A percentile compares a stretch with the other conserved stretches of the same genome.
Evolutionary conservation across 306 rosid species (phyloP).

Genomic region (Castanea sativa): DNA sequence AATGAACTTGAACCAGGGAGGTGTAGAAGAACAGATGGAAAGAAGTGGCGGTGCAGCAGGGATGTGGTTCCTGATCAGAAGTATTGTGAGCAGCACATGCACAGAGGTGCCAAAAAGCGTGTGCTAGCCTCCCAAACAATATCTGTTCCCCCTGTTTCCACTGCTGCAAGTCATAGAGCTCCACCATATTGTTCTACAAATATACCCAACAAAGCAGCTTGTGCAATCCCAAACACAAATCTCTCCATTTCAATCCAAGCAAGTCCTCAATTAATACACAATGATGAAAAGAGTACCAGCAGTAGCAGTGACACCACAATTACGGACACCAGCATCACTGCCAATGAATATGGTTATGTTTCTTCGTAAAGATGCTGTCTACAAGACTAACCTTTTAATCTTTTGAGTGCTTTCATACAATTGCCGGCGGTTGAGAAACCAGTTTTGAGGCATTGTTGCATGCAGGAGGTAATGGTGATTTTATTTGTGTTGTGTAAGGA

Average conservation of each 20-base stretch:
- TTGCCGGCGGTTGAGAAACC: neutral
- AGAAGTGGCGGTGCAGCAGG: constrained; percentile 82
- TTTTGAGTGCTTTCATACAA: constrained; percentile 2
- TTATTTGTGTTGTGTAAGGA: neutral
- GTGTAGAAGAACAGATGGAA: constrained; percentile 91
- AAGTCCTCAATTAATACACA: constrained; percentile 22
- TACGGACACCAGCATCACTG: constrained; percentile 47
- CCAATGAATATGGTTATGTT: constrained; percentile 34
- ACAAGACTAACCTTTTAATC: neutral
- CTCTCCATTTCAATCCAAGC: constrained; percentile 63
- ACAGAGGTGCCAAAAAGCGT: constrained; percentile 75
- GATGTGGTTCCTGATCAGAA: constrained; percentile 59
- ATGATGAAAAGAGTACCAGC: constrained; percentile 42
- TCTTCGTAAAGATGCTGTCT: constrained; percentile 30
- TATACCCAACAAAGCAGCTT: constrained; percentile 14
- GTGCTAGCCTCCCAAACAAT: constrained; percentile 17
- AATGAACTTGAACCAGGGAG: constrained; percentile 52
- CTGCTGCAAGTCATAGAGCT: constrained; percentile 20
- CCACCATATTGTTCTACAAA: constrained; percentile 17
- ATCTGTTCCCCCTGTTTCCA: constrained; percentile 21
- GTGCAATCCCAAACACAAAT: constrained; percentile 47
- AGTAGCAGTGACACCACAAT: constrained; percentile 60
- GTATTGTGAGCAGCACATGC: constrained; percentile 72
- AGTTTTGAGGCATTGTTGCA: constrained; percentile 14
- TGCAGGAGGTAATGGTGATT: neutral